Conservation (phyloP, 257 asterid species). For the Salvia rosmarinus region DNA sequence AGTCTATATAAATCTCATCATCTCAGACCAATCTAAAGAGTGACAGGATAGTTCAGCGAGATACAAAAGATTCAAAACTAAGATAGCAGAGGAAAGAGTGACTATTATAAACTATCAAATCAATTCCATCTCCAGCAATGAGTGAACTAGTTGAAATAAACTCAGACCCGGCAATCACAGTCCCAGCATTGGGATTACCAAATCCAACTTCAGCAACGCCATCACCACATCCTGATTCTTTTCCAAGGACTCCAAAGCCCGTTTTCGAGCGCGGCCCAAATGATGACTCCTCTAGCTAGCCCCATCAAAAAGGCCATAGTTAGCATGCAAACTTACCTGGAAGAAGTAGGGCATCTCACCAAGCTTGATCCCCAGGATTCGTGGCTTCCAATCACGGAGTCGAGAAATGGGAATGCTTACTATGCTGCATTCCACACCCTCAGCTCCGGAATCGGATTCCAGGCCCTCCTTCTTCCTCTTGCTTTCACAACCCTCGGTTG, state of each 20-base stretch:
- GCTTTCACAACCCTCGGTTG: slow-evolving; percentile 77
- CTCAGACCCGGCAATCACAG: slow-evolving; percentile 29
- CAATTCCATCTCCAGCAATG: slow-evolving; percentile 23
- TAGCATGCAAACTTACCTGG: slow-evolving; percentile 58
- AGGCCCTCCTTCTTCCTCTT: slow-evolving; percentile 76
- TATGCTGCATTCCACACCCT: slow-evolving; percentile 88
- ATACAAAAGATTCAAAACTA: not conserved
- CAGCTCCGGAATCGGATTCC: slow-evolving; percentile 80
- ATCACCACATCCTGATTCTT: slow-evolving; percentile 38
- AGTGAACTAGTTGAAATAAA: slow-evolving; percentile 44
- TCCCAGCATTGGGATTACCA: slow-evolving; percentile 18
- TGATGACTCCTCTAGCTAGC: slow-evolving; percentile 69
- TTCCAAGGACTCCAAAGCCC: slow-evolving; percentile 59
- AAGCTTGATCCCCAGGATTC: slow-evolving; percentile 78
- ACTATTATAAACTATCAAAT: not conserved
- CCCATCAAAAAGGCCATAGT: slow-evolving; percentile 67
- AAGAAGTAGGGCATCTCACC: slow-evolving; percentile 72
- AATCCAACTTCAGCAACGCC: slow-evolving; percentile 27
- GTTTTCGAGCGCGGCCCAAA: slow-evolving; percentile 42
- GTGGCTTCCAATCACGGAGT: slow-evolving; percentile 91
- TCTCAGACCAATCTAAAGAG: not conserved
- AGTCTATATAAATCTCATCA: slow-evolving; percentile 43
- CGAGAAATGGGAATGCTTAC: slow-evolving; percentile 78
- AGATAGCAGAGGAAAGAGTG: not conserved
- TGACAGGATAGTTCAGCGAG: too few relatives aligned